Base-by-base conservation (phyloP, 2,329 filamentous ascomycete genomes). In the Aspergillus eucalypticola region DNA sequence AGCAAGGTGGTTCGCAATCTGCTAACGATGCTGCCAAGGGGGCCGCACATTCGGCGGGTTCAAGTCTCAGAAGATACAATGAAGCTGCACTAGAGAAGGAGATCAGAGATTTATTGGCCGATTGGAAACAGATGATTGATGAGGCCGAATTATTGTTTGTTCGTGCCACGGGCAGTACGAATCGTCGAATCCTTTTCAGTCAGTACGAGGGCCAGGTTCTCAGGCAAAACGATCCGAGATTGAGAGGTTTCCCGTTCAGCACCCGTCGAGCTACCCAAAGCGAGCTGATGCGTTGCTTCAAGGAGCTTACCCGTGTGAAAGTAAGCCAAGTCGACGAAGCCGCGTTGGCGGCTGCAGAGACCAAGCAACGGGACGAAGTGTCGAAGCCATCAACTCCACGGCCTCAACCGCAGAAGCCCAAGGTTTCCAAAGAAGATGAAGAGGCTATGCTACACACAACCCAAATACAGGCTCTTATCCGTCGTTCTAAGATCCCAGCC, bases 21-120 rank as follows among this genome's bases (percentile, higher is more conserved):
- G 89, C 94, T 27, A 98, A 92, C 74, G 95, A 99, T 75, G 90
- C 91, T 62, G 86, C 93, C n/a, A 96, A 96, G 73, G 94, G 95
- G 13, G 88, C 90, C 50, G 95, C 95, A 0, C 92, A 98, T 76
- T 98, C 95, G 3, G 96, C 93, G 7, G 95, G 96, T 74, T 91
- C 95, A 1, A 90, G 88, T 48, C 80, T 99, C 59, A 89, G 95
- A 78, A 86, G 95, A 19, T 96, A 98, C 76, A 99, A 99, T 71
- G 96, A 99, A 76, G 88, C 90, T 66, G 94, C 93, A 1, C 81
- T 99, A 39, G 88, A 89, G 6, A 89, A 91, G n/a, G 96, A 99
- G 70, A 90, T 99, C 5, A 87, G 95, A 25, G 84, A 86, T 32
- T 80, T 99, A 38, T 80, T 99, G 13, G 79, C 82, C 8, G 91